Evolutionary conservation across 2,329 filamentous ascomycete species (phyloP), one percentile per base, ranked within the genome.

Genomic region (Furcasterigmium sp.): DNA sequence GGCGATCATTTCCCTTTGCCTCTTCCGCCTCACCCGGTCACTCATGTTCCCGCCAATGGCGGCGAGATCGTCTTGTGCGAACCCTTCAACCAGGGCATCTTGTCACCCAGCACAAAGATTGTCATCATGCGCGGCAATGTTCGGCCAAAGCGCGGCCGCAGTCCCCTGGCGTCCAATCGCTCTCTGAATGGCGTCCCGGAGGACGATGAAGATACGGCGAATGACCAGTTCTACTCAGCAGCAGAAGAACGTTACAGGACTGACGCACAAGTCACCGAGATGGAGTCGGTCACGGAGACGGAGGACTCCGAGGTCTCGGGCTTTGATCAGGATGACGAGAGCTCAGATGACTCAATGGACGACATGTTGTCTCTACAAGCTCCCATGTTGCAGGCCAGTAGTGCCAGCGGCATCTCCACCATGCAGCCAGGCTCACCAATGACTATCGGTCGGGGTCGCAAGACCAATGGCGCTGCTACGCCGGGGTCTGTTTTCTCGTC

Each of bases 1-100:
- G 90, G 90, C 17, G 91, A 97, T 61, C 63, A 91, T 40, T 83
- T 86, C 48, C 76, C 78, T 9, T 69, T 98, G 32, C 87, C 88
- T 11, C 72, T 97, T 21, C 80, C 86, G 8, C 80, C 89, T 3
- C 90, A 96, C 63, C 85, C 90, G 11, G 84, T 95, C 50, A 95
- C 90, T 8, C 89, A 95, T 63, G 80, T 87, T 15, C 82, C 87
- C 19, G 80, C 89, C 13, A 87, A 88, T 34, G 89, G 91, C 0
- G 93, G 88, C 34, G 90, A 85, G 64, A 87, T 97, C 47, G 82
- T 87, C 38, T 80, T 94, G n/a, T 97, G 91, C 60, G 93, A 98
- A 61, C 93, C 93, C 8, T 90, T 97, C 14, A 82, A 87, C 6
- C 93, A 98, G 63, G 93, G 93, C 8, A 63, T 93, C 5, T 61